Evolutionary conservation across 164 flowering plant species (phyloP).

Genomic region (Vitis rupestris): DNA sequence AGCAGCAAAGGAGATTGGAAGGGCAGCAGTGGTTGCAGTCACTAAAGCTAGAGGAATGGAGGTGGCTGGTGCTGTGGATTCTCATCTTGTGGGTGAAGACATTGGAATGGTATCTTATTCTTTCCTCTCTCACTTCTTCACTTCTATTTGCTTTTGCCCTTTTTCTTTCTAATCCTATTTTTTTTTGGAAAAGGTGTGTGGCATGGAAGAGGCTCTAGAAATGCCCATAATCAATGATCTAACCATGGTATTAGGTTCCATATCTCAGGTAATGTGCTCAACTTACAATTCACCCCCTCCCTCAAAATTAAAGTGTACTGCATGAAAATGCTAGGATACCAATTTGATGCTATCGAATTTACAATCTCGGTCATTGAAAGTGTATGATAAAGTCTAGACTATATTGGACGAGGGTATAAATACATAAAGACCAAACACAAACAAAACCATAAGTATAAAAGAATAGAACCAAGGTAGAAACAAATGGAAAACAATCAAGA

Average conservation of each 20-base stretch:
- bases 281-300: background rate
- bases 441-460: too few relatives aligned
- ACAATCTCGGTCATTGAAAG: too few relatives aligned
- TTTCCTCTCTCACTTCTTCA: background rate
- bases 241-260: constrained; percentile 87
- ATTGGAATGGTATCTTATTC: constrained; percentile 57
- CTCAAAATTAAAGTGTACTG: background rate
- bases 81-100: constrained; percentile 72
- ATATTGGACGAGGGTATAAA: too few relatives aligned
- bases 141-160: background rate
- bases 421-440: too few relatives aligned
- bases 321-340: too few relatives aligned
- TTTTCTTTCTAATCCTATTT: background rate
- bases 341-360: too few relatives aligned
- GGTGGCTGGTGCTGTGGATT: constrained; percentile 88
- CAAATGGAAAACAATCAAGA: too few relatives aligned
- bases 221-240: constrained; percentile 80
- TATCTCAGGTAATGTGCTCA: constrained; percentile 63
- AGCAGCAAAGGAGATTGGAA: constrained; percentile 89
- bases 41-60: constrained; percentile 93
- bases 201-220: constrained; percentile 87
- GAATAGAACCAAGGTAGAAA: too few relatives aligned
- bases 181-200: constrained; percentile 46
- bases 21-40: constrained; percentile 80
- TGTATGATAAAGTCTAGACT: too few relatives aligned